Evolutionary conservation across 352 stramenopile species (phyloP), one percentile per base, ranked within the genome.

Genomic region (Thraustotheca clavata): DNA sequence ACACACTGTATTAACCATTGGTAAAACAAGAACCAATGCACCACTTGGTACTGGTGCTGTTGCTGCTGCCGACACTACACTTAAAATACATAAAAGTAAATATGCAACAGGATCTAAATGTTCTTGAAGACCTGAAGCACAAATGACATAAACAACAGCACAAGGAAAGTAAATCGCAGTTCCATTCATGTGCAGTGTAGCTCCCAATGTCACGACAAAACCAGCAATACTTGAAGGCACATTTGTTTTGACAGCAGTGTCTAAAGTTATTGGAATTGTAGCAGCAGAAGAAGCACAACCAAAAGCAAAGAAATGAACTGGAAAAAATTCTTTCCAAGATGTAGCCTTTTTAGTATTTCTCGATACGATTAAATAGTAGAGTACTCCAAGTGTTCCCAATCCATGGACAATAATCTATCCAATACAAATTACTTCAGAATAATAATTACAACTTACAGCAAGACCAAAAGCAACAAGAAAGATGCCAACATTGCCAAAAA

Each of bases 161-260:
- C 71, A 80, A 0, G 79, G 79, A 60, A 86, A 91, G 60, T 84
- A 86, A 63, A 89, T 83, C 12, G 80, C 80, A 31, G 74, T 80
- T 67, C 82, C 82, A 61, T 91, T 88, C 76, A 88, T 91, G 72
- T 91, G 78, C 34, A 81, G 70, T 3, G 74, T 87, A 31, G 71
- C 78, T 12, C 82, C 82, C 50, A 91, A 80, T 8, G 82, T 88
- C 33, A 91, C 36, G 29, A 91, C 76, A 50, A 91, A 91, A 36
- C 80, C 73, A 35, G 78, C 40, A 4, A 91, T 74, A 14, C 74
- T 73, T 16, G 80, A 79, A 35, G 88, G 76, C 46, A 87, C 76
- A 1, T 71, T 71, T 29, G 80, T 85, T 27, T 70, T 73, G 57
- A 86, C 76, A 22, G 86, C 78, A 35, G 79, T 89, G 18, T 73